Evolutionary conservation across 306 rosid species (phyloP).

Genomic region (Pueraria montana): DNA sequence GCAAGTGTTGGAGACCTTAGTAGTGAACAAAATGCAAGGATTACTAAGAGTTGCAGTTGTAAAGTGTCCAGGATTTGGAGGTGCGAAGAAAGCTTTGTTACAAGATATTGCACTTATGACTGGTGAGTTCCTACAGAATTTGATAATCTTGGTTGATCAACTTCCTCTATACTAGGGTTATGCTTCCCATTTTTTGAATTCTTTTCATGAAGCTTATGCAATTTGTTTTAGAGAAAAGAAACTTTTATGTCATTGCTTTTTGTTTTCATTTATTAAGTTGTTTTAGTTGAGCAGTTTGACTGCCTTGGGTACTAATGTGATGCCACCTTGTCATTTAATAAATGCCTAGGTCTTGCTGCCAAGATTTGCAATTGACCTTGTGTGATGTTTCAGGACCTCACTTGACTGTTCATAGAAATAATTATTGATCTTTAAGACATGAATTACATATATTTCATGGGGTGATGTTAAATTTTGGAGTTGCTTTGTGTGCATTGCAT

Average conservation of each 20-base stretch:
- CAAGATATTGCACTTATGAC: constrained; percentile 98
- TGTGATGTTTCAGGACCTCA: constrained; percentile 3
- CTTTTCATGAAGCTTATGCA: constrained; percentile 11
- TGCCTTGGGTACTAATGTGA: constrained; percentile 30
- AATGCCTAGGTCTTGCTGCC: constrained; percentile 13
- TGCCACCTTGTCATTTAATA: constrained; percentile 30
- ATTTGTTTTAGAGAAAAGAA: not conserved
- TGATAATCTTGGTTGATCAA: constrained; percentile 30
- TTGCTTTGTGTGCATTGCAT: not conserved
- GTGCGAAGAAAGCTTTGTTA: constrained; percentile 82
- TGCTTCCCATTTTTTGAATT: constrained; percentile 29
- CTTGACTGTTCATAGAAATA: constrained; percentile 30
- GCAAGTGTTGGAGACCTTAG: constrained; percentile 81
- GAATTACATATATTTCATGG: not conserved
- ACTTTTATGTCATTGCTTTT: constrained; percentile 29
- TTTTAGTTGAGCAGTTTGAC: constrained; percentile 16
- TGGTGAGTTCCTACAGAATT: constrained; percentile 61
- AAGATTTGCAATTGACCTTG: constrained; percentile 23
- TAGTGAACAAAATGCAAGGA: constrained; percentile 91
- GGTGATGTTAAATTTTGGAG: constrained; percentile 7
- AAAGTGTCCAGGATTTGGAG: constrained; percentile 89
- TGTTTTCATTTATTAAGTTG: constrained; percentile 31
- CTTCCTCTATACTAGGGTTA: constrained; percentile 44
- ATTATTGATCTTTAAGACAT: constrained; percentile 1
- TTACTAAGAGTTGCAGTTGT: constrained; percentile 85